phyloP scores from a whole-genome alignment of 352 stramenopile genomes.

The Globisporangium solare region DNA sequence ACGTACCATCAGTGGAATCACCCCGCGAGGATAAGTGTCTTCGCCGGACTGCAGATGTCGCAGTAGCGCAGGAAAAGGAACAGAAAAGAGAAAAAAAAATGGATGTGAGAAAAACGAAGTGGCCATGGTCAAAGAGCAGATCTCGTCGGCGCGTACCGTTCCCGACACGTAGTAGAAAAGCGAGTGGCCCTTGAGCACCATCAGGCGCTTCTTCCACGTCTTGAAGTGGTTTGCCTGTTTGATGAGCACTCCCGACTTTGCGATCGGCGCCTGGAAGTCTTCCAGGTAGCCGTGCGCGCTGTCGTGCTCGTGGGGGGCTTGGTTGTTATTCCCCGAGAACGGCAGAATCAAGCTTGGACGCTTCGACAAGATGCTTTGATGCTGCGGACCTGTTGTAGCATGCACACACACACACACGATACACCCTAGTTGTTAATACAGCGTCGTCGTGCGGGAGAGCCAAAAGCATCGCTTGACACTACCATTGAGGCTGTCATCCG shows the following conservation, averaged over 20 bases:
- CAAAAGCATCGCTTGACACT: background rate
- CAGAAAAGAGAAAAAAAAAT: slow-evolving; percentile 9
- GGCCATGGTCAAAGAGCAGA: background rate
- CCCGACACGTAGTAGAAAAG: slow-evolving; percentile 88
- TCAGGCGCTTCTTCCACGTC: slow-evolving; percentile 87
- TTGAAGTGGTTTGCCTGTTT: slow-evolving; percentile 88
- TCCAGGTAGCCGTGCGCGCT: slow-evolving; percentile 49
- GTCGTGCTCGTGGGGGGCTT: slow-evolving; percentile 14
- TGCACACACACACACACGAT: too few species aligned
- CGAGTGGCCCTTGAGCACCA: slow-evolving; percentile 85
- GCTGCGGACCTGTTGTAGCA: slow-evolving; percentile 21
- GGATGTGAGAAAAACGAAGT: background rate
- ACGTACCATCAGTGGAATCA: slow-evolving; percentile 63
- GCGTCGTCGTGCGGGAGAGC: background rate
- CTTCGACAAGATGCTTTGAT: slow-evolving; percentile 61
- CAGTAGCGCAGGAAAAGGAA: background rate
- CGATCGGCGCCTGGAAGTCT: slow-evolving; percentile 79
- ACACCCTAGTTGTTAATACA: background rate
- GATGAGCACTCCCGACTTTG: slow-evolving; percentile 81
- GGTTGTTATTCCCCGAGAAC: slow-evolving; percentile 29
- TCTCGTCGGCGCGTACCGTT: slow-evolving; percentile 38
- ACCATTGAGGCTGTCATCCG: slow-evolving; percentile 26
- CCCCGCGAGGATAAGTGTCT: slow-evolving; percentile 77
- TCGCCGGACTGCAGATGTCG: slow-evolving; percentile 54
- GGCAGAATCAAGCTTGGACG: slow-evolving; percentile 74